Evolutionary conservation across 305 asterid species (phyloP), one percentile per base, ranked within the genome.

Genomic region (Rubia balearica): DNA sequence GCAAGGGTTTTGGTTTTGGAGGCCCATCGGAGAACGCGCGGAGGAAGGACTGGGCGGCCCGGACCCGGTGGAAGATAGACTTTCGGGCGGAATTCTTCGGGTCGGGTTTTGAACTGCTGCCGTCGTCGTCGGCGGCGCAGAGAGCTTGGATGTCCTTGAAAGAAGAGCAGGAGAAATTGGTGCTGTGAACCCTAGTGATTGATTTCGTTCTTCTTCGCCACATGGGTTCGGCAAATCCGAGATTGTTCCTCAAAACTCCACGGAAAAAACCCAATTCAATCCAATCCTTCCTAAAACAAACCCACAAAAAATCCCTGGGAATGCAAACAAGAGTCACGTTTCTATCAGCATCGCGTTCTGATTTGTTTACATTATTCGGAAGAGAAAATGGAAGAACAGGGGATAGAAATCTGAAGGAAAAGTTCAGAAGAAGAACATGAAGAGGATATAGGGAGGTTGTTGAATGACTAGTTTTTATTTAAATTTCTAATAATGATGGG

Each of bases 101-200:
- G 74, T 64, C 42, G 60, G 73, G 71, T 74, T 53, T 48, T 13
- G 43, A 69, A 13, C 61, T 86, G 75, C 78, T 93, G 75, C 80
- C 49, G 49, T 49, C 57, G 49, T 49, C 57, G 57, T 14, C 57
- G 57, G 57, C 57, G 57, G 57, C 75, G 76, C 85, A 81, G 73
- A 90, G 90, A 70, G 55, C 72, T 64, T 89, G 89, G 74, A 93
- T 84, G 68, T 89, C 97, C 83, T 93, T 93, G 85, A 93, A 90
- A 21, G 98, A 88, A 11, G 96, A 79, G 65, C 92, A 86, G 12
- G 88, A 81, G 72, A 89, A 90, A 76, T 84, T 88, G 55, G 74
- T 77, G 73, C 70, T 76, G 70, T 78, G 88, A 79, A 80, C 69
- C 71, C 85, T 88, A 75, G 67, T 74, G 76, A 78, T 84, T 62